These are phyloP conservation scores for Colletotrichum sp. DNA, from an alignment of 2,329 filamentous ascomycete genomes.

Conservation along the genomic window DNA sequence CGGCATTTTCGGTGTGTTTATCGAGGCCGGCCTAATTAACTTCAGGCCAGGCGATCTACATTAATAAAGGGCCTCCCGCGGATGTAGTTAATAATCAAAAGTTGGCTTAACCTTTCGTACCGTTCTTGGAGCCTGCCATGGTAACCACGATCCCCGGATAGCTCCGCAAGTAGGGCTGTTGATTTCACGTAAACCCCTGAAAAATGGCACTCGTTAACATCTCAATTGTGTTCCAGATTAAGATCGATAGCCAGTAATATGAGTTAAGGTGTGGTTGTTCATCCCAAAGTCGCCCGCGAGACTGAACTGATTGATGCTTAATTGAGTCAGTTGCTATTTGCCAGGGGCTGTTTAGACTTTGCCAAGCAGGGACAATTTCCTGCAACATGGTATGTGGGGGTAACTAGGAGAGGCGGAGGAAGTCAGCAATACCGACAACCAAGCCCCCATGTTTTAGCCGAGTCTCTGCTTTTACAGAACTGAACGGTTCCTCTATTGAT, in stretches of 20 bases:
- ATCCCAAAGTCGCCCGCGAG: neutral
- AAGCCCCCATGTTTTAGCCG: neutral
- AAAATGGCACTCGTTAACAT: neutral
- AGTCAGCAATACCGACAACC: neutral
- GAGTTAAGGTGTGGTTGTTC: neutral
- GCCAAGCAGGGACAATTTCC: neutral
- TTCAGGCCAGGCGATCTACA: neutral
- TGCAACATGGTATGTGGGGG: neutral
- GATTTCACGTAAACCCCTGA: neutral
- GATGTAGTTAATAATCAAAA: neutral
- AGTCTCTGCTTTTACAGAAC: neutral
- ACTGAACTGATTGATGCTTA: neutral
- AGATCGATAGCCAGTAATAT: fast-evolving
- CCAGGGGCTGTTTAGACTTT: neutral
- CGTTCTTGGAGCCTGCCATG: neutral
- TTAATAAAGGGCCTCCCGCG: neutral
- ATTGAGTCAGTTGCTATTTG: neutral
- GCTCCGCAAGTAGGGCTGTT: neutral
- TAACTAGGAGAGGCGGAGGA: neutral
- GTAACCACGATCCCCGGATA: neutral
- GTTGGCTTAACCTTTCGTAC: neutral
- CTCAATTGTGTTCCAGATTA: neutral
- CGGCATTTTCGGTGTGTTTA: neutral
- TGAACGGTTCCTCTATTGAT: neutral
- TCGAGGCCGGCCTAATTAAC: neutral